Evolutionary conservation across 176 grass and related monocot species (phyloP).

Genomic region (Cocos nucifera): DNA sequence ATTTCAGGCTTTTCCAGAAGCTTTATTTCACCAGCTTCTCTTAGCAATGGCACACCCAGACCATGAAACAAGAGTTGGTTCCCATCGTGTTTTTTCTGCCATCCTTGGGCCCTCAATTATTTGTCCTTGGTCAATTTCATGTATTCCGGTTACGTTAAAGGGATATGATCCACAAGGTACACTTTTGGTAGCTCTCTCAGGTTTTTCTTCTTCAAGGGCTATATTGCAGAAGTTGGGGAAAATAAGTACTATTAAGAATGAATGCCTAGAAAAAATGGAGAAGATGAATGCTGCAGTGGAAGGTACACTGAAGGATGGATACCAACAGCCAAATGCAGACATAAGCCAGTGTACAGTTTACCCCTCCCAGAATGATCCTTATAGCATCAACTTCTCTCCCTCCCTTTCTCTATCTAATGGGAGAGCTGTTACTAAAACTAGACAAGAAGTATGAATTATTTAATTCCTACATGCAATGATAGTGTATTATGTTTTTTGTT

Average conservation of each 20-base stretch:
- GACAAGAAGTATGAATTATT: slow-evolving; percentile 8
- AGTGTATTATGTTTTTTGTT: too few species aligned
- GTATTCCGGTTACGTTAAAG: slow-evolving; percentile 48
- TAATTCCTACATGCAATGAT: neutral
- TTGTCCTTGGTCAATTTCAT: slow-evolving; percentile 68
- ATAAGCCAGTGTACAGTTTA: slow-evolving; percentile 20
- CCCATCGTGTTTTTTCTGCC: slow-evolving; percentile 67
- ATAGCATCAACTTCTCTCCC: slow-evolving; percentile 4
- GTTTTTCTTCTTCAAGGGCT: slow-evolving; percentile 48
- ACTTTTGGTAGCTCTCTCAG: slow-evolving; percentile 55
- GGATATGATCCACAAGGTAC: slow-evolving; percentile 36
- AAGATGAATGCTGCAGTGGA: slow-evolving; percentile 24
- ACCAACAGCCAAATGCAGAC: slow-evolving; percentile 23
- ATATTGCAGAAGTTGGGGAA: slow-evolving; percentile 24
- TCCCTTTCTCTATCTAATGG: slow-evolving; percentile 2
- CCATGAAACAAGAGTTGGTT: slow-evolving; percentile 83
- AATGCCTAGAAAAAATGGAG: slow-evolving; percentile 19
- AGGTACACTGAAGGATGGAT: slow-evolving; percentile 19
- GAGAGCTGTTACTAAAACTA: neutral
- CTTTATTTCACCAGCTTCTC: slow-evolving; percentile 88
- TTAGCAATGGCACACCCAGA: slow-evolving; percentile 82
- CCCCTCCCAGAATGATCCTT: slow-evolving; percentile 10
- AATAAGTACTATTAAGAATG: slow-evolving; percentile 23
- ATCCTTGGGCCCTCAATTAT: slow-evolving; percentile 44
- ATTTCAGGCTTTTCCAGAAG: slow-evolving; percentile 84